phyloP scores from a whole-genome alignment of 1,139 yeast species.

The Saccharomyces hybrid region DNA sequence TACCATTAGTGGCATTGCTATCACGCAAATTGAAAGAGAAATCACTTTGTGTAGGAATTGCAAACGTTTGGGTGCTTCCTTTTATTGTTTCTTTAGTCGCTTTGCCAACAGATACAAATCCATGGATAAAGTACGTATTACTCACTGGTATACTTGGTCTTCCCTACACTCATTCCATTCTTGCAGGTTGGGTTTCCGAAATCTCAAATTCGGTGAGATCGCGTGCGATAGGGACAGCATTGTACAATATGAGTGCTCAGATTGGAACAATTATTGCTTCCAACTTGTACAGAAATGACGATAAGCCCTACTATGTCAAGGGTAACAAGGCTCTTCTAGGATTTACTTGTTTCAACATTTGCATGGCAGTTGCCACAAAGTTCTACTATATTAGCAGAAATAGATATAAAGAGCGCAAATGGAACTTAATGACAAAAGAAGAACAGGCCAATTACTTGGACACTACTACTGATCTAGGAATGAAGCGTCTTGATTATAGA shows the following conservation, averaged over 20 bases:
- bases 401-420: slow-evolving; percentile 33
- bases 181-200: slow-evolving; percentile 53
- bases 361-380: slow-evolving; percentile 28
- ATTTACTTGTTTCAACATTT: slow-evolving; percentile 30
- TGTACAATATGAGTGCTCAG: slow-evolving; percentile 58
- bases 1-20: slow-evolving; percentile 37
- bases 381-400: slow-evolving; percentile 39
- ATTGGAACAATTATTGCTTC: slow-evolving; percentile 38
- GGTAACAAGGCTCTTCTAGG: slow-evolving; percentile 46
- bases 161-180: slow-evolving; percentile 43
- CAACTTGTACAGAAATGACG: slow-evolving; percentile 49
- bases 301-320: slow-evolving; percentile 49
- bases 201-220: slow-evolving; percentile 53
- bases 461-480: slow-evolving; percentile 39
- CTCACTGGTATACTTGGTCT: slow-evolving; percentile 40
- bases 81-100: slow-evolving; percentile 40
- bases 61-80: slow-evolving; percentile 39
- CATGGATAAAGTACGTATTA: slow-evolving; percentile 47
- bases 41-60: slow-evolving; percentile 32
- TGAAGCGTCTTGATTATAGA: slow-evolving; percentile 41
- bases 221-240: slow-evolving; percentile 52
- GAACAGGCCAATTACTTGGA: slow-evolving; percentile 36
- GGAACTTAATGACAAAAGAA: slow-evolving; percentile 38
- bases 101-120: slow-evolving; percentile 42
- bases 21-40: slow-evolving; percentile 39